Base-by-base conservation (phyloP, 441 rosid species). In the Mallotus japonicus region DNA sequence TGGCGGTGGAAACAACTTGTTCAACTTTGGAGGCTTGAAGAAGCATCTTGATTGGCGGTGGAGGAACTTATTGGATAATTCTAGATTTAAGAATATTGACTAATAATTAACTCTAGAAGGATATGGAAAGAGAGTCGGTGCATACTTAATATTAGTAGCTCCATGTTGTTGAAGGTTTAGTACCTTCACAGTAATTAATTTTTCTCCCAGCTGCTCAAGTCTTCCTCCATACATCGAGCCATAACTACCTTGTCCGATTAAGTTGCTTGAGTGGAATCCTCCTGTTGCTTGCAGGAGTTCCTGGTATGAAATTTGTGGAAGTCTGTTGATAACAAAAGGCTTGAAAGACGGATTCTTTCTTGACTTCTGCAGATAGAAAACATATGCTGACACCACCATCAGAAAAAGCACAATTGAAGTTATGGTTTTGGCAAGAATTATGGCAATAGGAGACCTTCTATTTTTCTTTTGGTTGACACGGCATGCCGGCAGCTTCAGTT, bases 171-270 rank as follows among this genome's bases (percentile, higher is more conserved):
- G 69, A 76, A 76, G 65, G 12, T 76, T 79, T 34, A 76, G 66
- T 8, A 82, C 79, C 62, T 82, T 82, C 7, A 79, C 65, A 0
- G 79, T n/a, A n/a, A n/a, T n/a, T n/a, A n/a, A n/a, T n/a, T n/a
- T n/a, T n/a, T n/a, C n/a, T n/a, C n/a, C n/a, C 5, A 55, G 5
- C 9, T 0, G 15, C 7, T 20, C 50, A 44, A 82, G 73, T 40
- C 32, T 56, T 67, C 83, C 81, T 61, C 55, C 12, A 49, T 77
- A 83, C 32, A 78, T 82, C 4, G 75, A 47, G 34, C 82, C 78
- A 68, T 62, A 78, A 47, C 74, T 67, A 0, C 81, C 85, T 8
- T 14, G 64, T 10, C 80, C 83, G 24, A 80, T 57, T 49, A 77
- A 14, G 37, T 83, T 67, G 6, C 53, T n/a, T 3, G 73, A 44